Evolutionary conservation across 331 rosid genomes (phyloP).

Genomic region (Ulmus americana): DNA sequence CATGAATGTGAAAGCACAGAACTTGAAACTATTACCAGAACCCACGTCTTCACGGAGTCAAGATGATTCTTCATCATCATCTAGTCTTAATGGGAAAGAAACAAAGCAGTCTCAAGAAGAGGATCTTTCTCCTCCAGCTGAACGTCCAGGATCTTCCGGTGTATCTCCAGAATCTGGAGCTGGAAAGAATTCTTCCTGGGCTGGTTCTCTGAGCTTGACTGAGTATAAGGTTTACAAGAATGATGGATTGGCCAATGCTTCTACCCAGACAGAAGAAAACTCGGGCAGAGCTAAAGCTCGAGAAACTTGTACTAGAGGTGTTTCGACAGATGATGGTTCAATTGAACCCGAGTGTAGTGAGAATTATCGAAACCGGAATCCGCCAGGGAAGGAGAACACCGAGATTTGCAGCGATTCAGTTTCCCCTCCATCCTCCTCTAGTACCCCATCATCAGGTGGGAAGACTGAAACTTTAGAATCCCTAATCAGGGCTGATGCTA

Average conservation of each 20-base stretch:
- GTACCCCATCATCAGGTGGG: constrained; percentile 66
- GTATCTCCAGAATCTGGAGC: constrained; percentile 53
- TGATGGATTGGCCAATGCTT: constrained; percentile 77
- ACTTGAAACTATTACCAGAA: constrained; percentile 55
- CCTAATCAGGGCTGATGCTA: constrained; percentile 74
- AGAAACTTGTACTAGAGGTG: constrained; percentile 74
- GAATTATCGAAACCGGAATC: constrained; percentile 23
- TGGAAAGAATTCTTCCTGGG: constrained; percentile 47
- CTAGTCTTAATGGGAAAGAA: constrained; percentile 69
- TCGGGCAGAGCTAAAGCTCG: constrained; percentile 30
- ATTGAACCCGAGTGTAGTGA: constrained; percentile 49
- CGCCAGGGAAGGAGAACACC: constrained; percentile 35
- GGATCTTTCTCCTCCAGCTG: constrained; percentile 49
- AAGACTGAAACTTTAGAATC: constrained; percentile 82
- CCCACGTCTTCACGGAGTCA: constrained; percentile 61
- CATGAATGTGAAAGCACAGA: constrained; percentile 45
- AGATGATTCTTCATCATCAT: constrained; percentile 73
- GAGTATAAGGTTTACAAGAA: constrained; percentile 66
- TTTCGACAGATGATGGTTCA: constrained; percentile 71
- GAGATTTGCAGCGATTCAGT: constrained; percentile 43
- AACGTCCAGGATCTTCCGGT: constrained; percentile 39
- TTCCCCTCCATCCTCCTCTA: constrained; percentile 70
- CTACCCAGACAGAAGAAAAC: constrained; percentile 79
- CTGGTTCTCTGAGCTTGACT: constrained; percentile 52
- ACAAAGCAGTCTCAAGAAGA: constrained; percentile 59